A percentile compares a stretch with the other conserved stretches of the same genome.
phyloP scores from a whole-genome alignment of 805 yeast species.

The Starmerella tilneyi region DNA sequence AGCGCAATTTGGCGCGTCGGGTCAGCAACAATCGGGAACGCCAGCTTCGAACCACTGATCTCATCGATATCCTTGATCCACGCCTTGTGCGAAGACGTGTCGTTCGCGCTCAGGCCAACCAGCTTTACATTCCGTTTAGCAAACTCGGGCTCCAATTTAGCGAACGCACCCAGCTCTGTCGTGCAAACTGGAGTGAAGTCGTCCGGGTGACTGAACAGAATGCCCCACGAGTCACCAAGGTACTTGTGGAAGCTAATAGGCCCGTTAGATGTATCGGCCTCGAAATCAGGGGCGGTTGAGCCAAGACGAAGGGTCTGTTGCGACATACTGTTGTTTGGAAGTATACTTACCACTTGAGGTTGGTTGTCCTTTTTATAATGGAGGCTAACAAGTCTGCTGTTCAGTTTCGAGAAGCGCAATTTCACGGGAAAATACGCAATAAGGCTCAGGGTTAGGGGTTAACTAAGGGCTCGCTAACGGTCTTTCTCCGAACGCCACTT shows the following conservation, averaged over 20 bases:
- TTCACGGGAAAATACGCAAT: conserved; percentile 8
- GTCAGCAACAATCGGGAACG: conserved; percentile 89
- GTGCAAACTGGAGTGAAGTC: conserved; percentile 97
- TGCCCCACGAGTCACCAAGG: conserved; percentile 78
- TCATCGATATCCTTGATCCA: conserved; percentile 95
- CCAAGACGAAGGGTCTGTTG: conserved; percentile 53
- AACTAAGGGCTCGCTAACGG: background rate
- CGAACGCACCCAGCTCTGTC: conserved; percentile 91
- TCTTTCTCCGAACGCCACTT: no score
- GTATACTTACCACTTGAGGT: background rate
- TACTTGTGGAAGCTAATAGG: conserved; percentile 77
- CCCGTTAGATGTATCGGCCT: conserved; percentile 75
- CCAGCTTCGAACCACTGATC: conserved; percentile 61
- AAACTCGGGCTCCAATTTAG: conserved; percentile 83
- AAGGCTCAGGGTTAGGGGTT: background rate
- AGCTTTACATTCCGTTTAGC: conserved; percentile 78
- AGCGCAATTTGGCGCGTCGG: conserved; percentile 73
- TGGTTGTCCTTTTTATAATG: background rate
- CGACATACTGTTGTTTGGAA: conserved; percentile 9
- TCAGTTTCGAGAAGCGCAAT: background rate
- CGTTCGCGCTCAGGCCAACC: conserved; percentile 84
- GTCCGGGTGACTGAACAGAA: conserved; percentile 88
- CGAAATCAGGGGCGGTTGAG: conserved; percentile 79
- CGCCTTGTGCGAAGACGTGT: conserved; percentile 66
- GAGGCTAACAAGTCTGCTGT: background rate